Percentiles rank a stretch among this genome's conserved stretches.
Evolutionary conservation across 139 green algal species (phyloP).

Genomic region (Asterochloris erici): DNA sequence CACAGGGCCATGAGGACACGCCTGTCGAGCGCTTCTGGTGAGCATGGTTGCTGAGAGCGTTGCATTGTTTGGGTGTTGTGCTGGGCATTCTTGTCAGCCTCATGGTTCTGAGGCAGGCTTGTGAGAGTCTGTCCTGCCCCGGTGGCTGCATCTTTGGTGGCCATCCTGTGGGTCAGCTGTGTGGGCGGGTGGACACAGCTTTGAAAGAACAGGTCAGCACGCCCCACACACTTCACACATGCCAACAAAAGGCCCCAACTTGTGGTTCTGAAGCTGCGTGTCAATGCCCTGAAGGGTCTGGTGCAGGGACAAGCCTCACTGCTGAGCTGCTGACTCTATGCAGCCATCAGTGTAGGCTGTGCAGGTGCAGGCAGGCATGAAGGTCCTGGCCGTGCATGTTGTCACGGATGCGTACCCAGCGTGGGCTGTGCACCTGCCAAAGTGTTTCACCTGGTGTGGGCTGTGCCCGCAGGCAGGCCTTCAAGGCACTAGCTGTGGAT

Average conservation of each 20-base stretch:
- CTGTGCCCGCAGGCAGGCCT: slow-evolving; percentile 27
- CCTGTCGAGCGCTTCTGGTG: slow-evolving; percentile 38
- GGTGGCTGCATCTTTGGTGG: not conserved
- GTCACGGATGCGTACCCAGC: not conserved
- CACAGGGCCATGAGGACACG: slow-evolving; percentile 8
- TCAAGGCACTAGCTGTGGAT: slow-evolving; percentile 28
- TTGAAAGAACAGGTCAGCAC: not conserved
- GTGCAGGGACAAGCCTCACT: not conserved
- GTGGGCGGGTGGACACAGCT: not conserved
- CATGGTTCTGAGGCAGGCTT: not conserved
- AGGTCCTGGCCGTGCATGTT: not conserved
- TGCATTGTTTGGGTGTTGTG: not conserved
- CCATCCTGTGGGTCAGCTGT: not conserved
- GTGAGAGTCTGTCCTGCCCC: not conserved
- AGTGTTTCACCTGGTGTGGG: not conserved
- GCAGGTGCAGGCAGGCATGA: not conserved
- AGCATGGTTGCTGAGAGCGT: not conserved
- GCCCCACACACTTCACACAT: not conserved
- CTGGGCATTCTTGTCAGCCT: not conserved
- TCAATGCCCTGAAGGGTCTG: not conserved
- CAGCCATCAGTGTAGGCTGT: not conserved
- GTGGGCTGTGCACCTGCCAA: not conserved
- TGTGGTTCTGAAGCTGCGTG: too few species aligned
- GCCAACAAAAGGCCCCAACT: too few species aligned
- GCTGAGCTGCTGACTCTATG: not conserved